Evolutionary conservation across 2,329 filamentous ascomycete species (phyloP).

Genomic region (Ustulina deusta): DNA sequence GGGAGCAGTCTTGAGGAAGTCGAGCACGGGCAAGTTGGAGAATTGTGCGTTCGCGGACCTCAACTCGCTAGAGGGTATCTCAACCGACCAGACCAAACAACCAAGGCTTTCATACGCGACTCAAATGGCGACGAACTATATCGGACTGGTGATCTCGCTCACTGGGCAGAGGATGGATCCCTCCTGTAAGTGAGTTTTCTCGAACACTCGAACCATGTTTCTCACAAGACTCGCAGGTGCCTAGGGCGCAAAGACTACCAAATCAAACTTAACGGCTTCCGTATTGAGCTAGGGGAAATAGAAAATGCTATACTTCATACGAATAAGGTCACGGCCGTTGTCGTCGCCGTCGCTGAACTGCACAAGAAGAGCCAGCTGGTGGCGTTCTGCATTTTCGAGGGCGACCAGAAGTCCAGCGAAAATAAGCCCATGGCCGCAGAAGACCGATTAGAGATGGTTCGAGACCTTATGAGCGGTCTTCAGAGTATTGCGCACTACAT

Average conservation of each 20-base stretch:
- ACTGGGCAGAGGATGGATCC: not conserved
- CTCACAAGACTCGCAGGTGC: not conserved
- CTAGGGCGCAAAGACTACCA: not conserved
- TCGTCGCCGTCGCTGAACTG: not conserved
- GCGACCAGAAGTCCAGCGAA: not conserved
- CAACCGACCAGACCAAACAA: not conserved
- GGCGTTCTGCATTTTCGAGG: not conserved
- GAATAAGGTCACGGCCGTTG: not conserved
- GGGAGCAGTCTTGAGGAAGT: not conserved
- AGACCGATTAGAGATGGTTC: not conserved
- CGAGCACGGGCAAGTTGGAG: not conserved
- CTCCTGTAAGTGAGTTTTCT: not conserved
- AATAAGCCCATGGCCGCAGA: not conserved
- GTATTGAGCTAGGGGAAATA: not conserved
- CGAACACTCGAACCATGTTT: not conserved
- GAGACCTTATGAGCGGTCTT: not conserved
- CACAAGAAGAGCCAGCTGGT: not conserved
- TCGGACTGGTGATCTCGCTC: not conserved
- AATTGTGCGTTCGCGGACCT: not conserved
- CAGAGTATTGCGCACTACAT: not conserved
- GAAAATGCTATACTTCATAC: not conserved
- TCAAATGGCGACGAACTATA: not conserved
- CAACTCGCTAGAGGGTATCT: not conserved
- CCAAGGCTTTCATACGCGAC: not conserved
- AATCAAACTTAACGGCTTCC: not conserved